Base-by-base conservation (phyloP, 2,329 filamentous ascomycete species). In the Phialophora verrucosa region DNA sequence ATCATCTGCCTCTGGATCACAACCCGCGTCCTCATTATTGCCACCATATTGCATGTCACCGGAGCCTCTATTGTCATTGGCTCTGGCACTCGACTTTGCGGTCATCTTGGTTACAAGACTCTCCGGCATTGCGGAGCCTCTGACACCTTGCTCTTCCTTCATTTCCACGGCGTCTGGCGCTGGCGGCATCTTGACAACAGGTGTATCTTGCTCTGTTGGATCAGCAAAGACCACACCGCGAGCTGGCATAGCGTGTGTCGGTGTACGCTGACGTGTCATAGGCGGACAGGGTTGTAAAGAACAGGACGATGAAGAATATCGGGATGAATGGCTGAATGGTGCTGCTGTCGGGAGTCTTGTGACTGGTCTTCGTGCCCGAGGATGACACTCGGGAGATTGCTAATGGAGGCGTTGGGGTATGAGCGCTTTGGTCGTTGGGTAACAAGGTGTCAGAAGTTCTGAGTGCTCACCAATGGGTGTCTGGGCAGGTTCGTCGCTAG, bases 381-480 rank as follows among this genome's bases (percentile, higher is more conserved):
- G 53, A 32, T 31, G 53, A 31, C 25, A 55, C 53, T 25, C 17
- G 53, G n/a, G 53, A 35, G 25, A 20, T 7, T 32, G 29, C 53
- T 55, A 55, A 55, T 17, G 51, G 11, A 55, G 7, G 25, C 5
- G 27, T 55, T 29, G 35, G 53, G 50, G 27, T 12, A 35, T n/a
- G 29, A 44, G 38, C 38, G 12, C 53, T 35, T n/a, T 55, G 25
- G 8, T 51, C 20, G 10, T n/a, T 25, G 8, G 3, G 27, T 29
- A 20, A 25, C 12, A 25, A 23, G 10, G n/a, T 29, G 53, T 31
- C 23, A 20, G 12, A 23, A 17, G 17, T 35, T 14, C 31, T 55
- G 29, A 44, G 32, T 54, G n/a, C 63, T 61, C 49, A 60, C 57
- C 49, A 31, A 35, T n/a, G 20, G 49, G 14, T 49, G 51, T 12